Base-by-base conservation (phyloP, 495 filamentous ascomycete species). In the Amorphotheca resinae region DNA sequence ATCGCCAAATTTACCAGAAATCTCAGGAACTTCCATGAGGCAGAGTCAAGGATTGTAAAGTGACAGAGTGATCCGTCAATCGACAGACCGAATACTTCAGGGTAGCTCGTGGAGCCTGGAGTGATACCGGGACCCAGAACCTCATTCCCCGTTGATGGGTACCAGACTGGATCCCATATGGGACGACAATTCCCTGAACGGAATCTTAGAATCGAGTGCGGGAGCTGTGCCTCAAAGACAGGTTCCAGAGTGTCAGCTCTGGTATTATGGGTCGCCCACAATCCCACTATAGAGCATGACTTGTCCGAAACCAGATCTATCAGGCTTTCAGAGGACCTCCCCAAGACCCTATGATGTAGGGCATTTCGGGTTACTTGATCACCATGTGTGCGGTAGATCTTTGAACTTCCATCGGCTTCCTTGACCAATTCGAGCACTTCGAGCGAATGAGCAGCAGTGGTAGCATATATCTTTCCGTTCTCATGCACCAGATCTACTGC, bases 31-130 rank as follows among this genome's bases (percentile, higher is more conserved):
- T 63, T 60, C 72, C 73, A 78, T 22, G 72, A 63, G 14, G 70
- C 58, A 39, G 67, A 56, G 0, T 58, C 51, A 0, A 87, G 52
- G 11, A 76, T 54, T n/a, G 68, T 63, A 43, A 87, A 72, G 22
- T 77, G 70, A 42, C 70, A 68, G 12, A 87, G 49, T 0, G 77
- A 70, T 3, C 84, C 84, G 52, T 82, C 74, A 18, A 81, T 69
- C 21, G 71, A 72, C 6, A 76, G 64, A 1, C 82, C 84, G 25
- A 87, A 65, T 11, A 72, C 64, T 30, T 70, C 65, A 8, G 63
- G 56, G 9, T 31, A 63, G 15, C 58, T 32, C 59, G 53, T 6
- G 41, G 35, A 40, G 11, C 31, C 38, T 6, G 23, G 41, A 2
- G 15, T 5, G 14, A 17, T 17, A 12, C 6, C 7, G 7, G 26